These are phyloP conservation scores for Dendrobium nobile DNA, from an alignment of 106 monocot species.

Conservation along the genomic window DNA sequence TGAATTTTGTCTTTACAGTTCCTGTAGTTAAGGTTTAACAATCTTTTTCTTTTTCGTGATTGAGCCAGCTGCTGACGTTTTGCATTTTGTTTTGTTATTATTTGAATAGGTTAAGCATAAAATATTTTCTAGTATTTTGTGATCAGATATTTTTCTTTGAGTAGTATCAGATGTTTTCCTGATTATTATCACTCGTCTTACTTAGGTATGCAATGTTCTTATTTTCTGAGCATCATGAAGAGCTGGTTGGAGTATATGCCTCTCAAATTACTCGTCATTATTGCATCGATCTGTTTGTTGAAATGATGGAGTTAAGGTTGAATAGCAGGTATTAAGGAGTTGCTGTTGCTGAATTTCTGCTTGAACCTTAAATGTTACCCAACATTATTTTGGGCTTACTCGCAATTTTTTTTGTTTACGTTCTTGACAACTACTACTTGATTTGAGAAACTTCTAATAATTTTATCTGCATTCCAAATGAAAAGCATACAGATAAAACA, in stretches of 20 bases:
- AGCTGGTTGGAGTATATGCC: slow-evolving; percentile 85
- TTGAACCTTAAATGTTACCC: background rate
- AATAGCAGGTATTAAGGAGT: slow-evolving; percentile 59
- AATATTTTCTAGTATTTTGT: background rate
- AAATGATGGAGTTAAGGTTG: slow-evolving; percentile 91
- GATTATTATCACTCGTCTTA: background rate
- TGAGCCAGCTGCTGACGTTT: background rate
- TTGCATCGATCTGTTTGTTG: slow-evolving; percentile 93
- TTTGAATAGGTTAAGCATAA: too few species aligned
- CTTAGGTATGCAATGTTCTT: slow-evolving; percentile 90
- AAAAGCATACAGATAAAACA: slow-evolving; percentile 70
- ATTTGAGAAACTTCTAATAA: background rate
- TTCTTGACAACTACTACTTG: background rate
- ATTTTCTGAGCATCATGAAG: slow-evolving; percentile 96
- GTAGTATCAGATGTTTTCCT: background rate
- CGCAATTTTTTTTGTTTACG: background rate
- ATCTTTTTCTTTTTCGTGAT: background rate
- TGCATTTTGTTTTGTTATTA: background rate
- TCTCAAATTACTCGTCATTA: slow-evolving; percentile 81
- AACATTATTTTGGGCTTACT: background rate
- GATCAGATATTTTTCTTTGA: background rate
- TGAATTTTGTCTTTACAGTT: background rate
- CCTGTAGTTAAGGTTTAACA: background rate
- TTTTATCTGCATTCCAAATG: background rate
- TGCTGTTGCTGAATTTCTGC: background rate